Evolutionary conservation across 139 green algal species (phyloP).

Genomic region (Microglena sp.): DNA sequence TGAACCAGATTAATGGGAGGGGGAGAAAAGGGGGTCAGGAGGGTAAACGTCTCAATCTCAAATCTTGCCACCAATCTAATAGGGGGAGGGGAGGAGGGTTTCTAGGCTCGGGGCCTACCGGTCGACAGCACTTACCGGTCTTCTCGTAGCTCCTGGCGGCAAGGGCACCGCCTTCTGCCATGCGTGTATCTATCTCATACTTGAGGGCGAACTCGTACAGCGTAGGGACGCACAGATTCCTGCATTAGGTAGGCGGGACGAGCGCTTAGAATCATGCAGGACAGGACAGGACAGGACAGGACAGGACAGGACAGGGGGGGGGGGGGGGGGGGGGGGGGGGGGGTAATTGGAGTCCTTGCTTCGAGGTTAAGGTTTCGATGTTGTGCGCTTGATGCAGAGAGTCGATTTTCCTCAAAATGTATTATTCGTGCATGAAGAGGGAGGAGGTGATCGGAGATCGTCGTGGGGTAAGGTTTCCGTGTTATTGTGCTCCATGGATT

Average conservation of each 20-base stretch:
- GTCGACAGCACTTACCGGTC: conserved; percentile 8
- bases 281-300: not conserved
- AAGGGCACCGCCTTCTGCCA: conserved; percentile 61
- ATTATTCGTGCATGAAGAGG: not conserved
- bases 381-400: not conserved
- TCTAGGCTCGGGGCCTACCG: not conserved
- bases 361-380: not conserved
- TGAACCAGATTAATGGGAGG: conserved; percentile 19
- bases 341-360: not conserved
- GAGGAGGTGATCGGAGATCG: not conserved
- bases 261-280: not conserved
- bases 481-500: too few relatives aligned
- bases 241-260: conserved; percentile 9
- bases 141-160: conserved; percentile 48
- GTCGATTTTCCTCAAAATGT: not conserved
- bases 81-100: not conserved
- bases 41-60: not conserved
- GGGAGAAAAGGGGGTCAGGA: not conserved
- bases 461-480: too few relatives aligned
- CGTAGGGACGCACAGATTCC: conserved; percentile 15
- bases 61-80: not conserved
- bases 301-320: not conserved
- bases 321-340: too few relatives aligned
- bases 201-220: conserved; percentile 25
- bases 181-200: conserved; percentile 60